A percentile compares a stretch with the other conserved stretches of the same genome.
Evolutionary conservation across 257 asterid genomes (phyloP).

Genomic region (Coffea eugenioides): DNA sequence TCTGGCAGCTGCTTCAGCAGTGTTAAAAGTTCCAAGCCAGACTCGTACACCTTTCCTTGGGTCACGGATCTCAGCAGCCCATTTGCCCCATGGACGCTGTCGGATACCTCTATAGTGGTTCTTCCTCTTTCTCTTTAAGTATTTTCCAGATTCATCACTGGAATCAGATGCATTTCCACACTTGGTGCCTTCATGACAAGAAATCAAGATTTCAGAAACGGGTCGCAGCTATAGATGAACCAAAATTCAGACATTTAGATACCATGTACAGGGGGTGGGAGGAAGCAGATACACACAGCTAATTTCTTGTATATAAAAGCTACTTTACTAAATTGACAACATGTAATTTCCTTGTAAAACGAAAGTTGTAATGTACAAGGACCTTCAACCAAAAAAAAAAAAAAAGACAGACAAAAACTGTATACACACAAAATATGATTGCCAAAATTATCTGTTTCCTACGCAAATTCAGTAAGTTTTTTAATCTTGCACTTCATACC

Average conservation of each 20-base stretch:
- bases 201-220: neutral
- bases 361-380: neutral
- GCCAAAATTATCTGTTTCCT: neutral
- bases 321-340: neutral
- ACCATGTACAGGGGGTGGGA: too few species aligned
- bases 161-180: slow-evolving; percentile 41
- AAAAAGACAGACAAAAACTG: neutral
- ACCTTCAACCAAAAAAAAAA: neutral
- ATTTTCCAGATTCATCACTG: slow-evolving; percentile 55
- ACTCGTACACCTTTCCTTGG: slow-evolving; percentile 95
- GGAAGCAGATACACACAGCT: too few species aligned
- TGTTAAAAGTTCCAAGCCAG: slow-evolving; percentile 96
- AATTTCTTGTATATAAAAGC: too few species aligned
- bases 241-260: neutral
- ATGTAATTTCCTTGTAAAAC: neutral
- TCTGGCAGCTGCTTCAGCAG: slow-evolving; percentile 99
- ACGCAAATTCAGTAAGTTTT: neutral
- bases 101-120: slow-evolving; percentile 94
- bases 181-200: slow-evolving; percentile 37
- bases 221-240: neutral
- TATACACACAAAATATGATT: neutral
- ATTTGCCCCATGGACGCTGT: slow-evolving; percentile 99
- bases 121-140: slow-evolving; percentile 86
- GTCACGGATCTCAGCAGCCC: slow-evolving; percentile 99
- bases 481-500: neutral